Evolutionary conservation across 345 rosid genomes (phyloP).

Genomic region (Atalantia buxifolia): DNA sequence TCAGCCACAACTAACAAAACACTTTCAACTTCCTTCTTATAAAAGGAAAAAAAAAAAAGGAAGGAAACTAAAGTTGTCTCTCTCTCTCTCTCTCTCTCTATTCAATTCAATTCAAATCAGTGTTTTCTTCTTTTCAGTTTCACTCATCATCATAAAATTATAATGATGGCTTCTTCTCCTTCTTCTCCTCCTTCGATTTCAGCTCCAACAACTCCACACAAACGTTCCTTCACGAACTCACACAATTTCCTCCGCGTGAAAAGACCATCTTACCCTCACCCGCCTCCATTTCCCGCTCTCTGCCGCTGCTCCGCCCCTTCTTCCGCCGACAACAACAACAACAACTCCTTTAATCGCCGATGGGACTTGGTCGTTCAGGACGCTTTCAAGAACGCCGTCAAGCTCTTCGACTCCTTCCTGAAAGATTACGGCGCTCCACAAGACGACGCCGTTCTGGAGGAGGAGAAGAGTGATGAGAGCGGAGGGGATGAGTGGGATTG

Average conservation of each 20-base stretch:
- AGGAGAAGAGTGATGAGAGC: conserved; percentile 4
- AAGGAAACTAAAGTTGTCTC: too few species aligned
- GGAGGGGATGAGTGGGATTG: conserved; percentile 68
- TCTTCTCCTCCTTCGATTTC: conserved; percentile 41
- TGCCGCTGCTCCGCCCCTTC: conserved; percentile 43
- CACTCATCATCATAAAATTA: too few species aligned
- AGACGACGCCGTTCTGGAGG: conserved; percentile 1
- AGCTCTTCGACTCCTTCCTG: conserved; percentile 50
- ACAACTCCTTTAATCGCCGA: conserved; percentile 22
- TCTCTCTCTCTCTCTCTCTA: too few species aligned
- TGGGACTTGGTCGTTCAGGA: conserved; percentile 66
- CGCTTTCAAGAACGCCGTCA: conserved; percentile 44
- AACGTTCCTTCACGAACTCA: conserved; percentile 32
- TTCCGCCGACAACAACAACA: not conserved
- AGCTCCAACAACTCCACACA: conserved; percentile 42
- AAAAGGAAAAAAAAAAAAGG: too few species aligned
- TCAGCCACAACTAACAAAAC: too few species aligned
- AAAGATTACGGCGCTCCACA: conserved; percentile 7
- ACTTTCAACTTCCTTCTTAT: too few species aligned
- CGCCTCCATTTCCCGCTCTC: conserved; percentile 28
- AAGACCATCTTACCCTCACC: conserved; percentile 36
- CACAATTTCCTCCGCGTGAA: conserved; percentile 24
- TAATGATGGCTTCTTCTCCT: too few species aligned
- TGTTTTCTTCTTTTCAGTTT: too few species aligned
- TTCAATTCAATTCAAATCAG: too few species aligned